These are phyloP conservation scores for Metschnikowia koreensis DNA, from an alignment of 805 yeast genomes.

Conservation along the genomic window DNA sequence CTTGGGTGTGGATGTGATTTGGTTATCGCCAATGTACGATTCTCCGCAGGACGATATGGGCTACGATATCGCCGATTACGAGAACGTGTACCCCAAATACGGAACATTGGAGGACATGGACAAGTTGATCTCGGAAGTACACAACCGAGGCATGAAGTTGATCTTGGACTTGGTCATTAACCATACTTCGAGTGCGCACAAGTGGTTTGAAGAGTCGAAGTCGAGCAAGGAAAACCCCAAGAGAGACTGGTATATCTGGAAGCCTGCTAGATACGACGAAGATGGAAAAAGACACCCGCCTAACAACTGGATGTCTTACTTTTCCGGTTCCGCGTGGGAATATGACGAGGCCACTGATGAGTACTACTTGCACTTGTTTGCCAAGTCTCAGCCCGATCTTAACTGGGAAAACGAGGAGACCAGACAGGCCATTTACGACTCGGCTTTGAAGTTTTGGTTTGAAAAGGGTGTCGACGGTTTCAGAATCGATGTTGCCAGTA, in stretches of 20 bases:
- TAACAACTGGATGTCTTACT: slow-evolving; percentile 54
- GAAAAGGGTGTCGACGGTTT: slow-evolving; percentile 58
- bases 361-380: slow-evolving; percentile 55
- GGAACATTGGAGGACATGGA: slow-evolving; percentile 57
- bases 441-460: slow-evolving; percentile 53
- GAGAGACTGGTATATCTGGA: slow-evolving; percentile 64
- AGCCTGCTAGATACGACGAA: slow-evolving; percentile 44
- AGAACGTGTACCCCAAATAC: slow-evolving; percentile 48
- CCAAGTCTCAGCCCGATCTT: slow-evolving; percentile 55
- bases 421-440: slow-evolving; percentile 41
- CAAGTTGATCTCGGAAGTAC: slow-evolving; percentile 44
- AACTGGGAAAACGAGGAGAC: slow-evolving; percentile 55
- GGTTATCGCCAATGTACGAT: slow-evolving; percentile 59
- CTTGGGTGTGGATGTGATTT: slow-evolving; percentile 50
- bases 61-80: slow-evolving; percentile 56
- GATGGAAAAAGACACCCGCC: slow-evolving; percentile 53
- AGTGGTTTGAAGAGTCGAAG: slow-evolving; percentile 57
- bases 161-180: slow-evolving; percentile 57
- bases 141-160: slow-evolving; percentile 50
- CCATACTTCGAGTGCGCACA: slow-evolving; percentile 55
- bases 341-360: slow-evolving; percentile 54
- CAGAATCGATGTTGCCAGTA: slow-evolving; percentile 55
- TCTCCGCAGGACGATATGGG: slow-evolving; percentile 66
- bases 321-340: slow-evolving; percentile 57
- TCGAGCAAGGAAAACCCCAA: slow-evolving; percentile 52